Evolutionary conservation across 129 eudicot genomes (phyloP).

Genomic region (Centella asiatica): DNA sequence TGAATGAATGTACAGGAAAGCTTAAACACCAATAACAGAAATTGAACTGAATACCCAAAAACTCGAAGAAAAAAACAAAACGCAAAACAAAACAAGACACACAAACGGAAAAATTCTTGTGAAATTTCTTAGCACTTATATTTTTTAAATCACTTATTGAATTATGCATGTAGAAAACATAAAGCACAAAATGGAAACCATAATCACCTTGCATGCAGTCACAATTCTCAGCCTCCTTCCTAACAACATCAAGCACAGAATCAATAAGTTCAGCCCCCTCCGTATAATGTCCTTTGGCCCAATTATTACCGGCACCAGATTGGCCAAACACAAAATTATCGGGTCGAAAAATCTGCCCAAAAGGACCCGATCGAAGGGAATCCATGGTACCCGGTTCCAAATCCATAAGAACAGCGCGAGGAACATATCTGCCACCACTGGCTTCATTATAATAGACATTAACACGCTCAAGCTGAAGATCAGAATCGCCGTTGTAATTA

Average conservation of each 20-base stretch:
- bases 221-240: conserved; percentile 16
- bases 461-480: conserved; percentile 6
- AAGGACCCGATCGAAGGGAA: conserved; percentile 9
- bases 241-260: conserved; percentile 16
- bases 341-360: conserved; percentile 8
- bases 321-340: conserved; percentile 15
- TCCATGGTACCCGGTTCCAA: conserved; percentile 16
- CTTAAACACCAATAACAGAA: too few relatives aligned
- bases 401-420: conserved; percentile 10
- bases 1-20: too few relatives aligned
- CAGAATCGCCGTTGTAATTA: conserved; percentile 12
- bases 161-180: not conserved
- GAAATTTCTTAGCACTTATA: too few relatives aligned
- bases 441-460: conserved; percentile 14
- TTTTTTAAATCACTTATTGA: too few relatives aligned
- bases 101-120: too few relatives aligned
- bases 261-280: conserved; percentile 10
- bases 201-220: conserved; percentile 5
- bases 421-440: conserved; percentile 14
- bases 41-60: too few relatives aligned
- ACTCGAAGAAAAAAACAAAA: too few relatives aligned
- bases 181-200: not conserved
- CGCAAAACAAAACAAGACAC: too few relatives aligned
- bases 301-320: conserved; percentile 13
- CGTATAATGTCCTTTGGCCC: conserved; percentile 14